These are phyloP conservation scores for Vaccinium macrocarpon DNA, from an alignment of 148 eudicot species.

Conservation along the genomic window DNA sequence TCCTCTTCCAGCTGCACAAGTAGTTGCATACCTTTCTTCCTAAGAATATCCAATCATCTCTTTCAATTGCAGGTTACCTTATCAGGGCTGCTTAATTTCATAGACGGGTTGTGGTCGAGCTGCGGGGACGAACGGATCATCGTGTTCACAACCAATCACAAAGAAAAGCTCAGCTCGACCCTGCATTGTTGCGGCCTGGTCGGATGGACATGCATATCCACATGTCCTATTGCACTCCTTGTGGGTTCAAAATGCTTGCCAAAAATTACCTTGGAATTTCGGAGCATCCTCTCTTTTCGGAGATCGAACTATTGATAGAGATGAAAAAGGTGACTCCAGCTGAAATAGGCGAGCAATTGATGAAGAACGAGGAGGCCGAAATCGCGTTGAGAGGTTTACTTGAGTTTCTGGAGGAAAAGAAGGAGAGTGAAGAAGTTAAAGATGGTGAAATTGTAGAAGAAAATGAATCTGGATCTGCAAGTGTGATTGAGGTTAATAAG, in stretches of 20 bases:
- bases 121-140: conserved; percentile 68
- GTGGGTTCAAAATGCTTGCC: conserved; percentile 52
- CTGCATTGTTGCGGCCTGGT: conserved; percentile 69
- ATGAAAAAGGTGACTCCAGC: conserved; percentile 44
- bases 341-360: conserved; percentile 41
- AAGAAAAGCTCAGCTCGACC: conserved; percentile 61
- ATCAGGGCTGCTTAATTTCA: conserved; percentile 66
- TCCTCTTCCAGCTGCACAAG: no score
- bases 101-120: conserved; percentile 72
- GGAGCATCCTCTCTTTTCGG: conserved; percentile 32
- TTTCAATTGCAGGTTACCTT: conserved; percentile 41
- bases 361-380: conserved; percentile 43
- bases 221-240: conserved; percentile 67
- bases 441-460: conserved; percentile 6
- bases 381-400: conserved; percentile 32
- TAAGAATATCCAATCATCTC: no score
- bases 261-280: conserved; percentile 45
- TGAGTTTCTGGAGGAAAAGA: conserved; percentile 26
- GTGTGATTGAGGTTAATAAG: background rate
- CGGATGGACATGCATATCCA: conserved; percentile 76
- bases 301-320: conserved; percentile 28
- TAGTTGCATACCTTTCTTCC: no score
- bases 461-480: background rate
- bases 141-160: conserved; percentile 71
- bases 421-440: conserved; percentile 16